phyloP scores from a whole-genome alignment of 2,329 filamentous ascomycete species.

The Verticillium tricorpus region DNA sequence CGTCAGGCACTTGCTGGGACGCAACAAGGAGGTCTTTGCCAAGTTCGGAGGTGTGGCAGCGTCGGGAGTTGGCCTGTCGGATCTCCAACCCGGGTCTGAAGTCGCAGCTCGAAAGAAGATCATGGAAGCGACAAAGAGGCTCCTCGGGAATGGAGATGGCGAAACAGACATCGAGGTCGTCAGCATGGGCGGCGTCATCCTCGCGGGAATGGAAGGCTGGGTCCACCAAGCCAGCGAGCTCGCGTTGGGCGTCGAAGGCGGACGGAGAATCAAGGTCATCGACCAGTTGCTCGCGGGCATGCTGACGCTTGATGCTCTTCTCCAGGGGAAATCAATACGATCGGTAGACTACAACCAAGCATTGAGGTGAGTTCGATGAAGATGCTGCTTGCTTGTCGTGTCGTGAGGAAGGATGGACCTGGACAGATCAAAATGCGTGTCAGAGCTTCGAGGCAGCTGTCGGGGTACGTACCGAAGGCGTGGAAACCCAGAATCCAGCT shows the following conservation, averaged over 20 bases:
- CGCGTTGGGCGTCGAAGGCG: neutral
- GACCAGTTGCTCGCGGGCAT: conserved; percentile 11
- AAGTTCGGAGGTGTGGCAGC: conserved; percentile 8
- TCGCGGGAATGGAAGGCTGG: conserved; percentile 10
- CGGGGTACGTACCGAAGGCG: neutral
- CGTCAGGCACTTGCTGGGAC: conserved; percentile 4
- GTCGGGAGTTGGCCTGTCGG: conserved; percentile 7
- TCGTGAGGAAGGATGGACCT: neutral
- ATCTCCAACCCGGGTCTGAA: neutral
- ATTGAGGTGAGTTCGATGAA: conserved; percentile 2
- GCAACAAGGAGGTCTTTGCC: conserved; percentile 1
- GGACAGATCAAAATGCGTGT: neutral
- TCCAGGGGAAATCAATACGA: neutral
- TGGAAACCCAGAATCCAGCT: neutral
- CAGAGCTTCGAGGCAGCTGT: neutral
- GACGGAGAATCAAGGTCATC: conserved; percentile 5
- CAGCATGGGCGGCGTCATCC: conserved; percentile 11
- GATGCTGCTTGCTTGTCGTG: neutral
- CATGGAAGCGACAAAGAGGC: conserved; percentile 1
- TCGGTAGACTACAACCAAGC: conserved; percentile 9
- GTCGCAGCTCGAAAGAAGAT: conserved; percentile 2
- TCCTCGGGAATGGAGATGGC: neutral
- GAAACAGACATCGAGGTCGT: conserved; percentile 2
- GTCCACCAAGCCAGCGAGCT: conserved; percentile 9
- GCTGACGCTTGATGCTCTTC: conserved; percentile 7